Evolutionary conservation across 495 filamentous ascomycete species (phyloP), one percentile per base, ranked within the genome.

Genomic region (Penicillium chermesinum): DNA sequence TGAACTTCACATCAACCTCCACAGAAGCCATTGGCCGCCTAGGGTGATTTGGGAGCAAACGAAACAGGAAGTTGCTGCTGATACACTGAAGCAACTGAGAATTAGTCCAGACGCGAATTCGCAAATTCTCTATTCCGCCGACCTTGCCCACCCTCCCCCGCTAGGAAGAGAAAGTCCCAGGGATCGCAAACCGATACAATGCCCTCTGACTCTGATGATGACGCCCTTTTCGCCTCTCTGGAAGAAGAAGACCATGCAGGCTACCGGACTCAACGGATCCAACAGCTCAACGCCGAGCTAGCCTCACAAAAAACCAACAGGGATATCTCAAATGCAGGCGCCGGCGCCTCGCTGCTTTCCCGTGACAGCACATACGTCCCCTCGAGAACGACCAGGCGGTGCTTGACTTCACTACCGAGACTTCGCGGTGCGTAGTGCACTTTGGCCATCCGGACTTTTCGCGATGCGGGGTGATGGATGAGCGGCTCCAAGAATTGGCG

Each of bases 391-490:
- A 91, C 67, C 84, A 85, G 57, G 55, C 68, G 10, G 60, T 88
- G 9, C 78, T 91, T 58, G 80, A 86, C 49, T 77, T 85, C 43
- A 88, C 84, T 3, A 89, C 86, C 9, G 68, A 69, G 25, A 78
- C 75, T 0, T 76, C 83, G 48, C 68, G 76, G 27, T 82, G 80
- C 51, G 74, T 89, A 0, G 79, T 89, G 19, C 87, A 91, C 63
- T 91, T 91, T 67, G 81, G 76, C 50, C 85, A 88, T 59, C 69
- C 80, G 6, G 86, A 89, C 59, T 91, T 91, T 64, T 70, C 73
- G 5, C 78, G 87, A 7, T 91, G 87, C 61, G 59, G 71, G 10
- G 78, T 86, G 39, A 87, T 88, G 84, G 83, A 86, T 57, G 60
- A 62, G 19, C 79, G 83, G 62, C 65, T 88, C 8, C 69, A 74